Conservation (phyloP, 176 grass and related monocot genomes). For the Eleusine coracana region DNA sequence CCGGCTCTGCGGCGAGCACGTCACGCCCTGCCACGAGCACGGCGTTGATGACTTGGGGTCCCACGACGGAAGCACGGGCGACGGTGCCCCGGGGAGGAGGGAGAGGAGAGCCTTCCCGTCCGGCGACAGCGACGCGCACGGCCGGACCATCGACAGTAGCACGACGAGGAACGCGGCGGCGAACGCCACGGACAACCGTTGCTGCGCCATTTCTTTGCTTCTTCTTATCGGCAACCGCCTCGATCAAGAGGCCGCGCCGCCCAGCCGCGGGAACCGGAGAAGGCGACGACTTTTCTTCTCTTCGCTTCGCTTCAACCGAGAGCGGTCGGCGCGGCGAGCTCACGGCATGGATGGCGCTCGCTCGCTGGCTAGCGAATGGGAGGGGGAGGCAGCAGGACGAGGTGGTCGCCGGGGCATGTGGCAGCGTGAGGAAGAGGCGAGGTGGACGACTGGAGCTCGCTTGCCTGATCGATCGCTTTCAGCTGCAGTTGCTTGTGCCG, state of each 20-base stretch:
- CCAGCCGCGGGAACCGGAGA: slow-evolving; percentile 2
- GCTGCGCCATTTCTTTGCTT: slow-evolving; percentile 29
- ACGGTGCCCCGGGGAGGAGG: slow-evolving; percentile 57
- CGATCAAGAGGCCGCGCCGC: slow-evolving; percentile 26
- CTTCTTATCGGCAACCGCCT: background rate
- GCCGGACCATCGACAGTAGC: background rate
- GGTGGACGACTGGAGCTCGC: background rate
- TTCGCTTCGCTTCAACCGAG: background rate
- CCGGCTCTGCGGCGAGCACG: slow-evolving; percentile 83
- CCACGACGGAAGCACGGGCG: slow-evolving; percentile 75
- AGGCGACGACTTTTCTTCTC: background rate
- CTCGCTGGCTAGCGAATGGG: slow-evolving; percentile 2
- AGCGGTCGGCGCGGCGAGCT: slow-evolving; percentile 21
- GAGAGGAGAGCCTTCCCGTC: slow-evolving; percentile 76
- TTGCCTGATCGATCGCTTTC: slow-evolving; percentile 33
- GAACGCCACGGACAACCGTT: background rate
- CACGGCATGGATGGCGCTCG: slow-evolving; percentile 32
- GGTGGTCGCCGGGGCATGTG: slow-evolving; percentile 57
- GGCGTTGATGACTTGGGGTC: slow-evolving; percentile 58
- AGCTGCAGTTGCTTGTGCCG: slow-evolving; percentile 51
- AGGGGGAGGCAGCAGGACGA: background rate
- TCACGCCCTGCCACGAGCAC: slow-evolving; percentile 89
- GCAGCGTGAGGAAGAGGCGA: slow-evolving; percentile 34
- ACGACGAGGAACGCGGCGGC: background rate
- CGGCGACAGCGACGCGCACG: slow-evolving; percentile 43